These are phyloP conservation scores for Paecilomyces formosus DNA, from an alignment of 2,329 filamentous ascomycete genomes.

Conservation along the genomic window DNA sequence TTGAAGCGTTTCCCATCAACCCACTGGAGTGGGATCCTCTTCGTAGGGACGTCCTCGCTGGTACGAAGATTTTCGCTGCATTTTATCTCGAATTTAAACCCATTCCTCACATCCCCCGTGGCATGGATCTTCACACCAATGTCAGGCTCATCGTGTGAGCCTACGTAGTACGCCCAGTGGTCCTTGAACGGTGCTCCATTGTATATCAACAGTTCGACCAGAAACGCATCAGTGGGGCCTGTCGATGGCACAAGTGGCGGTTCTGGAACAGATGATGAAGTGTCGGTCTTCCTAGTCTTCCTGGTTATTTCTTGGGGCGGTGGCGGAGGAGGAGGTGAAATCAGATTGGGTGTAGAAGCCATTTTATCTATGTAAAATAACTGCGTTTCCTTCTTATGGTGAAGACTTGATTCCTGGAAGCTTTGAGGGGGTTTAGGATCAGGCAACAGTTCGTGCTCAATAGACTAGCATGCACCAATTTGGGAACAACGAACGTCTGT, in stretches of 20 bases:
- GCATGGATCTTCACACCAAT: conserved; percentile 24
- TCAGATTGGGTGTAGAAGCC: not conserved
- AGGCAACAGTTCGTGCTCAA: too few relatives aligned
- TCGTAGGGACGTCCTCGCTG: conserved; percentile 9
- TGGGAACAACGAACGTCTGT: too few relatives aligned
- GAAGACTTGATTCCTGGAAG: not conserved
- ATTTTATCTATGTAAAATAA: not conserved
- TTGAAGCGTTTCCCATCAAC: conserved; percentile 15
- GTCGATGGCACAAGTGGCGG: not conserved
- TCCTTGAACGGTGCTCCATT: conserved; percentile 28
- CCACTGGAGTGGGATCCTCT: conserved; percentile 24
- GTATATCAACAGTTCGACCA: conserved; percentile 22
- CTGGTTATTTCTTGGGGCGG: not conserved
- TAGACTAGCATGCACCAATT: too few relatives aligned
- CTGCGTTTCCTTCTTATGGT: not conserved
- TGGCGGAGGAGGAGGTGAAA: not conserved
- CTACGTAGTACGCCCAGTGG: conserved; percentile 29
- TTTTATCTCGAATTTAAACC: conserved; percentile 24
- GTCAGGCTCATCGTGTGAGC: conserved; percentile 7
- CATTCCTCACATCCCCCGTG: conserved; percentile 22
- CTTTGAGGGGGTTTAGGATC: too few relatives aligned
- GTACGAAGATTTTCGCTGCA: conserved; percentile 16
- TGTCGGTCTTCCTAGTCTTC: not conserved
- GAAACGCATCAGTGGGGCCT: conserved; percentile 8
- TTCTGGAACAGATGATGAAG: not conserved